Evolutionary conservation across 495 filamentous ascomycete genomes (phyloP), one percentile per base, ranked within the genome.

Genomic region (Rostrohypoxylon terebratum): DNA sequence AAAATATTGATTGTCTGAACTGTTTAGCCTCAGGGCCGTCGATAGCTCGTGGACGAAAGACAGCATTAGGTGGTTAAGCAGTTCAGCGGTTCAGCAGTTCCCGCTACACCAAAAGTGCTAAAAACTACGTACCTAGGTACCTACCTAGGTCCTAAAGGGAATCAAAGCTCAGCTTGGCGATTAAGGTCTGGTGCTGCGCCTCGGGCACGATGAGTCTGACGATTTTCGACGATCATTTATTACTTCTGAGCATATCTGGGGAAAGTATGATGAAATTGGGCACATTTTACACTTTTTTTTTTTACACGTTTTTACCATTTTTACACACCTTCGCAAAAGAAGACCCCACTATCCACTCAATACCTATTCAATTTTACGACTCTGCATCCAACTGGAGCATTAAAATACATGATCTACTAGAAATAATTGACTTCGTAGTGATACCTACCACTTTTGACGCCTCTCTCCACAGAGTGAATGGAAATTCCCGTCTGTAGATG

Each of bases 171-270:
- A 55, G 10, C 72, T 75, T 71, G 68, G 72, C 72, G 68, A 68
- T 71, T 68, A 75, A 64, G 36, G 28, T n/a, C n/a, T n/a, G n/a
- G n/a, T 75, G 68, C 63, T 74, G 59, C 59, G 59, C 59, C 45
- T 69, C 55, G 16, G 57, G 57, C 34, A 28, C 61, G 63, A 65
- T 70, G 61, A 57, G 63, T 45, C 59, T 66, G 68, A 65, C 60
- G 72, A 71, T 75, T 59, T 45, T 54, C 62, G 68, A 65, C 60
- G 72, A 71, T 75, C 63, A 67, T 53, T 47, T 71, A 71, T 75
- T 59, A 67, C 59, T 47, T 71, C 68, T 66, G 59, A 68, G 68
- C 66, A 74, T 70, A 74, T 74, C 66, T 64, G 71, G 71, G 71
- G 63, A 70, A 67, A 69, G 53, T 20, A 74, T 62, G 63, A 45